A percentile compares a stretch with the other conserved stretches of the same genome.
phyloP scores from a whole-genome alignment of 441 rosid genomes.

The Gossypium gossypioides region DNA sequence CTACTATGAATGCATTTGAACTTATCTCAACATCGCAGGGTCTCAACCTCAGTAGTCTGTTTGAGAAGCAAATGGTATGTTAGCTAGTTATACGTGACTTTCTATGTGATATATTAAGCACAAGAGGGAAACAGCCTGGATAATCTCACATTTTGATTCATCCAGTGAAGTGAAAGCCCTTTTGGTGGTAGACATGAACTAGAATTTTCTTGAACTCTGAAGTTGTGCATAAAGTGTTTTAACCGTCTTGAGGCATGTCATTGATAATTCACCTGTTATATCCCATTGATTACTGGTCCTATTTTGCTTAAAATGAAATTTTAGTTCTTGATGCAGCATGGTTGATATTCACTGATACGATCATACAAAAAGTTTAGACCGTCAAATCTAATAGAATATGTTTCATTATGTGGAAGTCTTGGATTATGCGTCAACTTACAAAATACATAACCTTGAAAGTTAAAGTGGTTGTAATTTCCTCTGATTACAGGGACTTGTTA shows the following conservation, averaged over 20 bases:
- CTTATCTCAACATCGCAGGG: constrained; percentile 95
- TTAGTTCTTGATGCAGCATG: neutral
- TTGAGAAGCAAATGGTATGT: constrained; percentile 93
- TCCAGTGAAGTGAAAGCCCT: neutral
- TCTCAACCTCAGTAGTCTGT: constrained; percentile 83
- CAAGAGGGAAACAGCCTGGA: neutral
- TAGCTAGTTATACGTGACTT: neutral
- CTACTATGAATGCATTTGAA: constrained; percentile 96
- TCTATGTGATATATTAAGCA: neutral
- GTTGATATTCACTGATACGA: constrained; percentile 5
- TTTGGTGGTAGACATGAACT: neutral
- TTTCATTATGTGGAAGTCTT: neutral
- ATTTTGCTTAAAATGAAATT: neutral
- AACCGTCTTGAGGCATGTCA: neutral
- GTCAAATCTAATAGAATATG: neutral
- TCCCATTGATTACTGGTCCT: neutral
- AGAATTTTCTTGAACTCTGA: neutral
- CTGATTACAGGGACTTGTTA: constrained; percentile 68
- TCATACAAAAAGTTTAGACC: neutral
- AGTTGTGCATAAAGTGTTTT: neutral
- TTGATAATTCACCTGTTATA: neutral
- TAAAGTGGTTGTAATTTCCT: constrained; percentile 16
- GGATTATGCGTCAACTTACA: neutral
- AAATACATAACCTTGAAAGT: neutral
- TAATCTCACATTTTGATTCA: neutral